phyloP scores from a whole-genome alignment of 352 stramenopile species.

The Plasmopara viticola region DNA sequence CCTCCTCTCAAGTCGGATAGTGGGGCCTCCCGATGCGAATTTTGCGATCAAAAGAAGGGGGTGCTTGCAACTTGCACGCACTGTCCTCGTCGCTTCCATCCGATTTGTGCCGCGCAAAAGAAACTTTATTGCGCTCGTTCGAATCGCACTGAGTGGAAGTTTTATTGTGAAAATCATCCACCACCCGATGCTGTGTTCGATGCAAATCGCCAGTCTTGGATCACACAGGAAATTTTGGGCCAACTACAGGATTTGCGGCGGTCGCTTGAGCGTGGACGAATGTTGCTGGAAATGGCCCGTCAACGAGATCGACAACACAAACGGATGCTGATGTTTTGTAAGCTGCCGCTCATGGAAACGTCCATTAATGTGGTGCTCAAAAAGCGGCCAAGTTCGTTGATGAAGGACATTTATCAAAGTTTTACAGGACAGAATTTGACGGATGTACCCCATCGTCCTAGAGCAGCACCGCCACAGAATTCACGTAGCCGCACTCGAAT shows the following conservation, averaged over 20 bases:
- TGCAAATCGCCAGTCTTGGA: conserved; percentile 61
- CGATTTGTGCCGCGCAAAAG: conserved; percentile 63
- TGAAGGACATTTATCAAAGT: conserved; percentile 62
- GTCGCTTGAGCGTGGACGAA: conserved; percentile 72
- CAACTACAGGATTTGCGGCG: conserved; percentile 71
- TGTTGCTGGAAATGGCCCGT: conserved; percentile 81
- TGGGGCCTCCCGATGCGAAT: conserved; percentile 39
- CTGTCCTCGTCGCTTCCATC: conserved; percentile 65
- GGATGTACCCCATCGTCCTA: conserved; percentile 39
- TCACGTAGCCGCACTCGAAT: conserved; percentile 19
- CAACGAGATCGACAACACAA: conserved; percentile 84
- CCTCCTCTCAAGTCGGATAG: conserved; percentile 21
- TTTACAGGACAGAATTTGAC: conserved; percentile 52
- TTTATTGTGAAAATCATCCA: conserved; percentile 68
- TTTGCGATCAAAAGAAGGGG: conserved; percentile 45
- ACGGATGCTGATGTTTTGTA: conserved; percentile 55
- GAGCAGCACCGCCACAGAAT: conserved; percentile 15
- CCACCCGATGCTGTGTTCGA: conserved; percentile 67
- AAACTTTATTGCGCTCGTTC: conserved; percentile 57
- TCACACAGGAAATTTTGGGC: conserved; percentile 64
- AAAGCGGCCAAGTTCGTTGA: conserved; percentile 53
- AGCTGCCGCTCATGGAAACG: conserved; percentile 54
- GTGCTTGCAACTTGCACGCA: conserved; percentile 46
- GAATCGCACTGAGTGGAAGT: conserved; percentile 61
- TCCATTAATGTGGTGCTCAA: conserved; percentile 75